A percentile compares a stretch with the other conserved stretches of the same genome.
Evolutionary conservation across 352 stramenopile species (phyloP).

Genomic region (Phytophthora pinifolia): DNA sequence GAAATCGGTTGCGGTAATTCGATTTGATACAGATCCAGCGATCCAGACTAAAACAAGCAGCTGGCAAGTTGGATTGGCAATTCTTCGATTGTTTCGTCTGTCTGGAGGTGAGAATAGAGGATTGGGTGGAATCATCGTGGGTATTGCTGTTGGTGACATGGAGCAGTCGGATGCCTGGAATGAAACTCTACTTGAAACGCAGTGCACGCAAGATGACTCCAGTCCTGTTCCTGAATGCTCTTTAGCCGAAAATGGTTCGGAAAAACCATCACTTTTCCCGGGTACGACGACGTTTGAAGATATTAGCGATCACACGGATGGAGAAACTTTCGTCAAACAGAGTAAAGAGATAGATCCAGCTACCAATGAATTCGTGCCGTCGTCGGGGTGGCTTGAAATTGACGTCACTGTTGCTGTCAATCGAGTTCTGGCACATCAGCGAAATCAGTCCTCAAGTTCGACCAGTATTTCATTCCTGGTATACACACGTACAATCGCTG

Average conservation of each 20-base stretch:
- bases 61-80: conserved; percentile 51
- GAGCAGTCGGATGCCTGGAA: conserved; percentile 35
- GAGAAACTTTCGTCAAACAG: conserved; percentile 35
- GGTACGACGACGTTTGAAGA: conserved; percentile 27
- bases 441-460: conserved; percentile 21
- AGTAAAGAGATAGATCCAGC: conserved; percentile 34
- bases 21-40: conserved; percentile 39
- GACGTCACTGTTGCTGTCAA: conserved; percentile 70
- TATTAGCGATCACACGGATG: conserved; percentile 23
- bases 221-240: conserved; percentile 25
- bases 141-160: conserved; percentile 32
- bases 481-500: conserved; percentile 40
- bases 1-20: conserved; percentile 37
- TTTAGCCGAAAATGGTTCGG: conserved; percentile 17
- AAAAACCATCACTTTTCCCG: conserved; percentile 40
- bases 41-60: conserved; percentile 42
- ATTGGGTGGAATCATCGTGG: conserved; percentile 52
- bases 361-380: conserved; percentile 39
- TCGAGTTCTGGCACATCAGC: conserved; percentile 38
- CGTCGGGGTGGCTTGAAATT: conserved; percentile 60
- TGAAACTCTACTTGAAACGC: conserved; percentile 33
- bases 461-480: conserved; percentile 52
- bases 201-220: conserved; percentile 16
- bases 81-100: conserved; percentile 55
- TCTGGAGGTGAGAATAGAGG: conserved; percentile 65